Conservation (phyloP, 1,284 basidiomycete species). For the Apiotrichum sp. region DNA sequence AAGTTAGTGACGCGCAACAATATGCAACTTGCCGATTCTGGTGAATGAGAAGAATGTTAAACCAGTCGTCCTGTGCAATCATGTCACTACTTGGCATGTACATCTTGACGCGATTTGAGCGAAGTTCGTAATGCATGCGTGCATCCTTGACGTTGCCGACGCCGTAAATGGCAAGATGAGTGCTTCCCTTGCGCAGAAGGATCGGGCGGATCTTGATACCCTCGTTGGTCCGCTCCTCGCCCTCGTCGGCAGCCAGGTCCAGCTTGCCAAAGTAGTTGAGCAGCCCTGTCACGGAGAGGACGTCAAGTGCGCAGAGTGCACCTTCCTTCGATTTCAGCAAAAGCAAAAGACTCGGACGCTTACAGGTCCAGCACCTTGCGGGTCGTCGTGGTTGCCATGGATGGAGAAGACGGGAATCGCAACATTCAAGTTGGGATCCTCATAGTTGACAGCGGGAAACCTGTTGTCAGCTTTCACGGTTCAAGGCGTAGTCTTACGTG, state of each 20-base stretch:
- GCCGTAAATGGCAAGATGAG: constrained; percentile 83
- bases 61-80: constrained; percentile 58
- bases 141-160: constrained; percentile 96
- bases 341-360: constrained; percentile 26
- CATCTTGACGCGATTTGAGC: constrained; percentile 90
- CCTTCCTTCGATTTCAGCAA: constrained; percentile 60
- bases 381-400: constrained; percentile 98
- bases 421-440: constrained; percentile 92
- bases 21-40: constrained; percentile 75
- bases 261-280: constrained; percentile 96
- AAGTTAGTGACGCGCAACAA: background rate
- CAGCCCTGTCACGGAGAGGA: constrained; percentile 87
- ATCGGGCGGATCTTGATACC: constrained; percentile 87
- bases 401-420: constrained; percentile 96
- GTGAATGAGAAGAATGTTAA: constrained; percentile 88
- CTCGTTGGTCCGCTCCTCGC: constrained; percentile 38
- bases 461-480: constrained; percentile 47
- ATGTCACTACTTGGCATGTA: constrained; percentile 87
- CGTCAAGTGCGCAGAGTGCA: constrained; percentile 87
- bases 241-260: constrained; percentile 55
- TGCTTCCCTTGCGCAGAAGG: constrained; percentile 80
- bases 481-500: constrained; percentile 55
- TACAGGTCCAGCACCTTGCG: constrained; percentile 88
- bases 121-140: constrained; percentile 89
- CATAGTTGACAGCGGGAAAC: constrained; percentile 95